Evolutionary conservation across 192 early-diverging fungal species (phyloP).

Genomic region (Chytriomyces confervae): DNA sequence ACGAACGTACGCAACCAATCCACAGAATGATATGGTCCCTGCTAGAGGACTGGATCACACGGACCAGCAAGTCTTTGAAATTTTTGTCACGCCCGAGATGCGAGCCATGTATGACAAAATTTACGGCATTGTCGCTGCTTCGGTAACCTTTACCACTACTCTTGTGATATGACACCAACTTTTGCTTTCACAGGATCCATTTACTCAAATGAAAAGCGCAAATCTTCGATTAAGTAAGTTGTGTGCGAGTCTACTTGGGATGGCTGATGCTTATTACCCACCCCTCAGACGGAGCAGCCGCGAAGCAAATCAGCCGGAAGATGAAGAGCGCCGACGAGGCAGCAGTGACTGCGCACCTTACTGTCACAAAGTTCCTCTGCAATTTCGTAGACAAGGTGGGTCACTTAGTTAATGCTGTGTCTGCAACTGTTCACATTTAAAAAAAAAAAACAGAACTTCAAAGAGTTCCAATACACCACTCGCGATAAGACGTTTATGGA

Average conservation of each 20-base stretch:
- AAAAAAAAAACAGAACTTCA: slow-evolving; percentile 52
- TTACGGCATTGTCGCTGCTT: slow-evolving; percentile 41
- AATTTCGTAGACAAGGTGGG: slow-evolving; percentile 59
- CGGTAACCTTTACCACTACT: neutral
- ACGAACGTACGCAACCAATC: neutral
- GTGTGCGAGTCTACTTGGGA: neutral
- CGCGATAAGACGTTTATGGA: slow-evolving; percentile 50
- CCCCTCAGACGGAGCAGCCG: neutral
- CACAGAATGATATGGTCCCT: slow-evolving; percentile 58
- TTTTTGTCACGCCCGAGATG: slow-evolving; percentile 50
- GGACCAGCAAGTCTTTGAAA: slow-evolving; percentile 59
- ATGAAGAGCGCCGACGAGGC: slow-evolving; percentile 39
- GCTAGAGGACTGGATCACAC: slow-evolving; percentile 54
- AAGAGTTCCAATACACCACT: slow-evolving; percentile 55
- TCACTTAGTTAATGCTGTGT: neutral
- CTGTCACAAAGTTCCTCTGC: slow-evolving; percentile 57
- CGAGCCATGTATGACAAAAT: slow-evolving; percentile 53
- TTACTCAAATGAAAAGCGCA: too few species aligned
- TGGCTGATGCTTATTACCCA: too few species aligned
- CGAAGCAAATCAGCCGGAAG: neutral
- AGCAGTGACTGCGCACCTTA: slow-evolving; percentile 44
- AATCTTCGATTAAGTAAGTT: slow-evolving; percentile 19
- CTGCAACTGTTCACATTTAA: neutral
- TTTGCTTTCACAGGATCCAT: too few species aligned
- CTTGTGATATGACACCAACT: too few species aligned